phyloP scores from a whole-genome alignment of 106 monocot genomes.

The Platanthera guangdongensis region DNA sequence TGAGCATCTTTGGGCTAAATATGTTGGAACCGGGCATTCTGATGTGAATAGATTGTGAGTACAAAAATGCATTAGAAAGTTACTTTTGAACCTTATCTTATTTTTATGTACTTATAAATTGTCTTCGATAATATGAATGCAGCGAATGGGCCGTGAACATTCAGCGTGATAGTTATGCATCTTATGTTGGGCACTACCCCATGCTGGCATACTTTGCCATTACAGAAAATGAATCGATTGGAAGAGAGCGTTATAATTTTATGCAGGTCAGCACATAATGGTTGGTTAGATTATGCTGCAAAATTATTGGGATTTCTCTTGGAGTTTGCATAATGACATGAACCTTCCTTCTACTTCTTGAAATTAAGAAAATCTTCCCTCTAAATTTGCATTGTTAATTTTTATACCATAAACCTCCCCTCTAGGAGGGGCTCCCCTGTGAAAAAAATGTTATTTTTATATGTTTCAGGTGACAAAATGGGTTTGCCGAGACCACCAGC shows the following conservation, averaged over 20 bases:
- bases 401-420: too few relatives aligned
- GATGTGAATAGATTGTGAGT: slow-evolving; percentile 72
- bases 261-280: slow-evolving; percentile 49
- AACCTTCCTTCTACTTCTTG: too few relatives aligned
- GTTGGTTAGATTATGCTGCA: too few relatives aligned
- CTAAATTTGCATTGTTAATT: too few relatives aligned
- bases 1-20: slow-evolving; percentile 91
- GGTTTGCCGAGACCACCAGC: too few relatives aligned
- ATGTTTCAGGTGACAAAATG: too few relatives aligned
- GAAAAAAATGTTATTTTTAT: too few relatives aligned
- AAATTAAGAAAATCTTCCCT: too few relatives aligned
- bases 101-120: neutral
- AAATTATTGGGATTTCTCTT: too few relatives aligned
- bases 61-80: neutral
- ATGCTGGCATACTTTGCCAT: slow-evolving; percentile 68
- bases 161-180: slow-evolving; percentile 77
- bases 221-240: slow-evolving; percentile 87
- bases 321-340: too few relatives aligned
- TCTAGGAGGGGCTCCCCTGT: too few relatives aligned
- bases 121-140: slow-evolving; percentile 6
- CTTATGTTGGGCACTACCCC: slow-evolving; percentile 71
- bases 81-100: neutral
- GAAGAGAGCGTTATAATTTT: slow-evolving; percentile 82
- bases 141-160: slow-evolving; percentile 89
- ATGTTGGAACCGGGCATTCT: slow-evolving; percentile 83